These are phyloP conservation scores for Trichosporon faecale DNA, from an alignment of 1,284 basidiomycete genomes.

Conservation along the genomic window DNA sequence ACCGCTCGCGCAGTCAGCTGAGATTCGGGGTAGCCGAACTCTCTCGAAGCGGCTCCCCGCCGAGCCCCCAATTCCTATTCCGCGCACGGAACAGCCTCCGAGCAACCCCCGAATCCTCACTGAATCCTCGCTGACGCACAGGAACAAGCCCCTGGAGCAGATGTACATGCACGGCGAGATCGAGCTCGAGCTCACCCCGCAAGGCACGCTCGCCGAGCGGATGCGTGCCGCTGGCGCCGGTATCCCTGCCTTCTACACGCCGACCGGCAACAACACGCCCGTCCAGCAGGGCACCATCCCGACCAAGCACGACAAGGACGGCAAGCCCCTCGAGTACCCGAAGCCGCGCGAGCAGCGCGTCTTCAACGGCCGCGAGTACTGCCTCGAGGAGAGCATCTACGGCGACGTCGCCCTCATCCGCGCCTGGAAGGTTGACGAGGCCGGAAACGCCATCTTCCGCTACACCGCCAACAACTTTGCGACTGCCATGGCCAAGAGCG, in stretches of 20 bases:
- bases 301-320: slow-evolving; percentile 64
- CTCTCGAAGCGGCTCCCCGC: no score
- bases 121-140: slow-evolving; percentile 13
- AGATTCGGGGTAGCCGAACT: no score
- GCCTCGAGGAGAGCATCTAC: slow-evolving; percentile 80
- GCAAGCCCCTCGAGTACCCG: slow-evolving; percentile 60
- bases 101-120: no score
- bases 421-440: slow-evolving; percentile 94
- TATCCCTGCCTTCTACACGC: slow-evolving; percentile 93
- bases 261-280: slow-evolving; percentile 67
- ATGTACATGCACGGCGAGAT: slow-evolving; percentile 81
- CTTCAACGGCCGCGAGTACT: slow-evolving; percentile 78
- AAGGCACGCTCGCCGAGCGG: slow-evolving; percentile 85
- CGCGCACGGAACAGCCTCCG: no score
- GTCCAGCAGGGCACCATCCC: slow-evolving; percentile 23
- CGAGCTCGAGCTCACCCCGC: slow-evolving; percentile 81
- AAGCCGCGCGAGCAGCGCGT: slow-evolving; percentile 72
- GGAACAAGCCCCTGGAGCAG: slow-evolving; percentile 54
- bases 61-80: no score
- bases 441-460: slow-evolving; percentile 78
- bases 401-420: slow-evolving; percentile 86
- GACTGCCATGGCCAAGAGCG: slow-evolving; percentile 80
- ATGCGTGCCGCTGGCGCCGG: slow-evolving; percentile 89
- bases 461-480: slow-evolving; percentile 88
- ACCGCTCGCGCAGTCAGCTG: no score